Percentiles rank a stretch among this genome's conserved stretches.
These are phyloP conservation scores for Clavispora vitiphila DNA, from an alignment of 805 yeast genomes.

Conservation along the genomic window DNA sequence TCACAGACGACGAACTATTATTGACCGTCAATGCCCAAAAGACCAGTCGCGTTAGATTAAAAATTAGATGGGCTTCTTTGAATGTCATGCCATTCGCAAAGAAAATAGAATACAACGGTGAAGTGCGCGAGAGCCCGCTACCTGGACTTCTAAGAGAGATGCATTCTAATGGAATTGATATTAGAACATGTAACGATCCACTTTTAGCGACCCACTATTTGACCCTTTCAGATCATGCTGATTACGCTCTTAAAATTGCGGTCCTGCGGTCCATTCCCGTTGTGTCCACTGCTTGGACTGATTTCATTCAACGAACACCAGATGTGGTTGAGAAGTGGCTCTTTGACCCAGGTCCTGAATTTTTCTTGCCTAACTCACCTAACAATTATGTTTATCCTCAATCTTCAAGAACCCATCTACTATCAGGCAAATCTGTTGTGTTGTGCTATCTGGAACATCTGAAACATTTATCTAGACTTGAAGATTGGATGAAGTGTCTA, in stretches of 20 bases:
- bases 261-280: slow-evolving; percentile 27
- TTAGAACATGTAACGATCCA: slow-evolving; percentile 16
- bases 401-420: slow-evolving; percentile 10
- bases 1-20: slow-evolving; percentile 5
- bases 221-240: slow-evolving; percentile 10
- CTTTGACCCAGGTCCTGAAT: slow-evolving; percentile 7
- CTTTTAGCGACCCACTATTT: slow-evolving; percentile 21
- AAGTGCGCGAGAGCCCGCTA: slow-evolving; percentile 11
- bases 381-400: slow-evolving; percentile 11
- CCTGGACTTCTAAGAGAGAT: slow-evolving; percentile 5
- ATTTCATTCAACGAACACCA: slow-evolving; percentile 8
- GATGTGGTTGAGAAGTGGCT: slow-evolving; percentile 20
- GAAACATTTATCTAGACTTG: slow-evolving; percentile 4
- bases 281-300: slow-evolving; percentile 22
- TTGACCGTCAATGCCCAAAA: slow-evolving; percentile 15
- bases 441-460: slow-evolving; percentile 3
- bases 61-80: slow-evolving; percentile 19
- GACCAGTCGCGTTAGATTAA: slow-evolving; percentile 12
- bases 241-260: slow-evolving; percentile 17
- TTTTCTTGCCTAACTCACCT: slow-evolving; percentile 14
- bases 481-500: slow-evolving; percentile 14
- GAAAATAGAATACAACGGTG: slow-evolving; percentile 9
- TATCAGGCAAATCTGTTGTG: slow-evolving; percentile 9
- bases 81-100: slow-evolving; percentile 12
- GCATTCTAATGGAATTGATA: slow-evolving; percentile 13